Percentiles rank a stretch among this genome's conserved stretches.
phyloP scores from a whole-genome alignment of 2,329 filamentous ascomycete species.

The Lasiodiplodia hormozganensis region DNA sequence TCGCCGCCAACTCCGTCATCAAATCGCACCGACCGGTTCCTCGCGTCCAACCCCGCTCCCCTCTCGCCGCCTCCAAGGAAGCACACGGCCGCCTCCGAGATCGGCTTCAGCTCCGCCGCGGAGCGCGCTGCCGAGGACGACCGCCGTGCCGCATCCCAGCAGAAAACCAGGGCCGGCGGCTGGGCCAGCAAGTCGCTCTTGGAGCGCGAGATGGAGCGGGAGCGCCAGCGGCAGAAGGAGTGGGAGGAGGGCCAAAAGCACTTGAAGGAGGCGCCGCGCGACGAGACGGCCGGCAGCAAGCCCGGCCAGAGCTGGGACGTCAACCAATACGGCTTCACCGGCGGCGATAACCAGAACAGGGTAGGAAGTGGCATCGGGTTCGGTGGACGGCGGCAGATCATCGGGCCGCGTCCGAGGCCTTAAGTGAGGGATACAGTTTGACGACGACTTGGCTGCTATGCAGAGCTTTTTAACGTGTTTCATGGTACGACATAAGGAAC shows the following conservation, averaged over 20 bases:
- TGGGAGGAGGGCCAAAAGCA: slow-evolving; percentile 80
- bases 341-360: slow-evolving; percentile 76
- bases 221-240: slow-evolving; percentile 76
- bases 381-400: slow-evolving; percentile 75
- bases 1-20: slow-evolving; percentile 36
- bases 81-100: slow-evolving; percentile 62
- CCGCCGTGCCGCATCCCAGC: slow-evolving; percentile 64
- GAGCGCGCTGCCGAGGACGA: slow-evolving; percentile 60
- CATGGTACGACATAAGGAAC: not conserved
- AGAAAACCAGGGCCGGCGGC: slow-evolving; percentile 67
- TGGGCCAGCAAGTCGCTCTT: slow-evolving; percentile 74
- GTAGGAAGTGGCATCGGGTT: slow-evolving; percentile 67
- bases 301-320: slow-evolving; percentile 79
- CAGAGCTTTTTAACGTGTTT: not conserved
- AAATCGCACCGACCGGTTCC: slow-evolving; percentile 65
- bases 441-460: not conserved
- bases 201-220: slow-evolving; percentile 81
- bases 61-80: slow-evolving; percentile 57
- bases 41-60: slow-evolving; percentile 63
- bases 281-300: slow-evolving; percentile 66
- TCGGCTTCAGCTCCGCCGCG: slow-evolving; percentile 50
- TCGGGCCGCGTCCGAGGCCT: slow-evolving; percentile 70
- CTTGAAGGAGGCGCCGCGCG: slow-evolving; percentile 62
- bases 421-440: not conserved
- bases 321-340: slow-evolving; percentile 77